phyloP scores from a whole-genome alignment of 352 stramenopile genomes.

The Pythium diclinum region DNA sequence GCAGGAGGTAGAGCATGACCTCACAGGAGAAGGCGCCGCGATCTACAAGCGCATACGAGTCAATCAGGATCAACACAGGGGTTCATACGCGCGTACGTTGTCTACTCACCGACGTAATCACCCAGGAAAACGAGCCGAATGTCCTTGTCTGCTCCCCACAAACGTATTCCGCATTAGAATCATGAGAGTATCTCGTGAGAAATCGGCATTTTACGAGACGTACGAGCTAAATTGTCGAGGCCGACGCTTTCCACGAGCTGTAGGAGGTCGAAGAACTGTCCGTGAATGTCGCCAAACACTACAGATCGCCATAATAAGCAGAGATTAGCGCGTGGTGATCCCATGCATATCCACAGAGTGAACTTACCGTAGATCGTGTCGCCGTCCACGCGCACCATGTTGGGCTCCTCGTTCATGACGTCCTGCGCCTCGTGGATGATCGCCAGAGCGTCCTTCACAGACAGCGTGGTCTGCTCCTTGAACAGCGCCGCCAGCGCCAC shows the following conservation, averaged over 20 bases:
- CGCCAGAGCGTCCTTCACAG: conserved; percentile 48
- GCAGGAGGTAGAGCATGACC: conserved; percentile 75
- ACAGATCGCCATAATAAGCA: neutral
- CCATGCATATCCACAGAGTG: neutral
- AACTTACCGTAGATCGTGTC: conserved; percentile 33
- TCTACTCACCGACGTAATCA: conserved; percentile 63
- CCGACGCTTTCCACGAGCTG: conserved; percentile 51
- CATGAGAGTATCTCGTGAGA: neutral
- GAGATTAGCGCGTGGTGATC: too few relatives aligned
- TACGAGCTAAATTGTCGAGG: conserved; percentile 38
- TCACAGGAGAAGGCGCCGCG: conserved; percentile 79
- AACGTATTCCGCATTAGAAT: neutral
- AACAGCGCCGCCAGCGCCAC: conserved; percentile 46
- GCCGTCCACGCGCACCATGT: conserved; percentile 47
- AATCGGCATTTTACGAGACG: neutral
- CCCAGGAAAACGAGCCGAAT: conserved; percentile 68
- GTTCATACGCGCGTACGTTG: too few relatives aligned
- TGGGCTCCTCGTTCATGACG: conserved; percentile 53
- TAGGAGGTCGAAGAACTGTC: conserved; percentile 78
- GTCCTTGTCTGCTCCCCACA: conserved; percentile 34
- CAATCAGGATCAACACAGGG: neutral
- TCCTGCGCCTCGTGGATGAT: conserved; percentile 72
- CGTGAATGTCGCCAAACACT: conserved; percentile 84
- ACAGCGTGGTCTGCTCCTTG: conserved; percentile 52
- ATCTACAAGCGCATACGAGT: conserved; percentile 31